Percentiles rank a stretch among this genome's conserved stretches.
phyloP scores from a whole-genome alignment of 805 yeast genomes.

The Starmerella apicola region DNA sequence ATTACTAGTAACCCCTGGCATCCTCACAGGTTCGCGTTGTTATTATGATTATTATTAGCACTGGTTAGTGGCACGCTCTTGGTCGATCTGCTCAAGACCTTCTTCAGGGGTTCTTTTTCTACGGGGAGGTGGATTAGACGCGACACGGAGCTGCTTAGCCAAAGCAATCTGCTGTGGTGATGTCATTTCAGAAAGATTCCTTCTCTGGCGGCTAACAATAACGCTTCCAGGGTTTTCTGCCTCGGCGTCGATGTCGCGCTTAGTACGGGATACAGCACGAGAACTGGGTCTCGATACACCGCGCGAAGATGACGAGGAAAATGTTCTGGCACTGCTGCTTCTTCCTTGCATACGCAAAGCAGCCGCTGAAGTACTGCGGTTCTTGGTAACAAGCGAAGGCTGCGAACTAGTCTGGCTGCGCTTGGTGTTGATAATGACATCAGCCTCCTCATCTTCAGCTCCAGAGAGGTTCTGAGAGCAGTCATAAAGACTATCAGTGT shows the following conservation, averaged over 20 bases:
- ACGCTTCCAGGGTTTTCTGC: slow-evolving; percentile 14
- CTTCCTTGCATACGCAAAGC: background rate
- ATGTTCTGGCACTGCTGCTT: no score
- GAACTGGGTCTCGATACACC: slow-evolving; percentile 5
- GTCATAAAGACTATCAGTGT: slow-evolving; percentile 5
- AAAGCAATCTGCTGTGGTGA: slow-evolving; percentile 19
- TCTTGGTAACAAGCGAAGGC: slow-evolving; percentile 7
- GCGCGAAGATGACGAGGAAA: background rate
- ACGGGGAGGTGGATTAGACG: slow-evolving; percentile 27
- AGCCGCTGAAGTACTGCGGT: background rate
- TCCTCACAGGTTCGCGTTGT: no score
- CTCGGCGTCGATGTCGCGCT: slow-evolving; percentile 1
- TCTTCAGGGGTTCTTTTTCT: slow-evolving; percentile 15
- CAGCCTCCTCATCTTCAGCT: slow-evolving; percentile 13
- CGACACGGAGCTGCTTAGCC: slow-evolving; percentile 24
- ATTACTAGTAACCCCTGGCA: no score
- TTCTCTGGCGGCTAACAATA: slow-evolving; percentile 10
- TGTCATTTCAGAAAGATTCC: slow-evolving; percentile 21
- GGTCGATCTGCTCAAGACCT: background rate
- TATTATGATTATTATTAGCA: no score
- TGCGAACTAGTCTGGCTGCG: background rate
- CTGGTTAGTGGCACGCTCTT: background rate
- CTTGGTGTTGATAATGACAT: slow-evolving; percentile 4
- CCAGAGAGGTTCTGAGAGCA: slow-evolving; percentile 1
- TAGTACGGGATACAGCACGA: slow-evolving; percentile 1